These are phyloP conservation scores for Helicocarpus griseus DNA, from an alignment of 2,329 filamentous ascomycete species.

Conservation along the genomic window DNA sequence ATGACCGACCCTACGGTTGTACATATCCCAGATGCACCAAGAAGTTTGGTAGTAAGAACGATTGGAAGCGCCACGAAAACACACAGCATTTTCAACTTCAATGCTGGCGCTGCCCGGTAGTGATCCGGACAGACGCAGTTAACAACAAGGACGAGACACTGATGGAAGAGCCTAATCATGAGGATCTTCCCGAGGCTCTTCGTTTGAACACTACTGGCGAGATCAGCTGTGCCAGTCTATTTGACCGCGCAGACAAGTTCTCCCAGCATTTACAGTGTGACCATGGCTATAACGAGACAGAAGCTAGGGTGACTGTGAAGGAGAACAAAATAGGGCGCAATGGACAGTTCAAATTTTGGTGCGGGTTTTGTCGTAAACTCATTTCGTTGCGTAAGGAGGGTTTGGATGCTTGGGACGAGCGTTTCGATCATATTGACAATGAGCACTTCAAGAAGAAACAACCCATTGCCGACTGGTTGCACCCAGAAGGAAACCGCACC, in stretches of 20 bases:
- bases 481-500: conserved; percentile 13
- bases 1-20: conserved; percentile 72
- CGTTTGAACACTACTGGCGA: background rate
- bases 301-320: conserved; percentile 30
- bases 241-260: conserved; percentile 51
- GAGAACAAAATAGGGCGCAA: conserved; percentile 55
- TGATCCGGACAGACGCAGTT: conserved; percentile 11
- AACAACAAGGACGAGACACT: conserved; percentile 14
- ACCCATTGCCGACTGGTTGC: conserved; percentile 25
- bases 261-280: conserved; percentile 49
- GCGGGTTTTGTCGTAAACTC: conserved; percentile 63
- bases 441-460: conserved; percentile 34
- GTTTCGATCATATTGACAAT: conserved; percentile 66
- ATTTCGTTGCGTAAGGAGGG: conserved; percentile 44
- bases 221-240: conserved; percentile 47
- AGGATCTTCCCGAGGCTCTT: background rate
- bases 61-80: conserved; percentile 87
- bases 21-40: conserved; percentile 62
- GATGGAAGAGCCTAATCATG: background rate
- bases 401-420: conserved; percentile 49
- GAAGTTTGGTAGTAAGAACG: conserved; percentile 81
- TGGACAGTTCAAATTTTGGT: conserved; percentile 66
- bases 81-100: conserved; percentile 65
- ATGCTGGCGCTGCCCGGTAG: conserved; percentile 55
- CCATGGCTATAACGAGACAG: conserved; percentile 32